Evolutionary conservation across 2,329 filamentous ascomycete species (phyloP).

Genomic region (Apiospora aurea): DNA sequence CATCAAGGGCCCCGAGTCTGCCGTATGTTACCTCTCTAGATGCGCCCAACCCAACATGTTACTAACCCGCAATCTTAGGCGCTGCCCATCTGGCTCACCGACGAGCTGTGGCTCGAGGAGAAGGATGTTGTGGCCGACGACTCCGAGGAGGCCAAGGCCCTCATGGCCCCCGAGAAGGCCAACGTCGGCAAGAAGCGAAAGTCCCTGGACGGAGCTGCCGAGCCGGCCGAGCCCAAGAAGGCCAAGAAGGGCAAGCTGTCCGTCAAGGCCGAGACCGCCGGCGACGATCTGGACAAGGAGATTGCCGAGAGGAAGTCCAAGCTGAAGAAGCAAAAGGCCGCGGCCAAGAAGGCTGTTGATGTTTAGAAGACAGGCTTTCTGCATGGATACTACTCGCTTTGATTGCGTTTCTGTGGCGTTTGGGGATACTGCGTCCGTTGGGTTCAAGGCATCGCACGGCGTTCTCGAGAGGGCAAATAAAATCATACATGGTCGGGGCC

Average conservation of each 20-base stretch:
- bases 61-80: constrained; percentile 48
- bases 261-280: constrained; percentile 36
- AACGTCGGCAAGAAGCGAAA: constrained; percentile 35
- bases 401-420: constrained; percentile 25
- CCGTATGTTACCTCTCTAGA: constrained; percentile 40
- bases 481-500: constrained; percentile 18
- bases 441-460: constrained; percentile 27
- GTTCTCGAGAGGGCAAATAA: constrained; percentile 26
- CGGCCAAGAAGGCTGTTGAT: constrained; percentile 59
- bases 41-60: background rate
- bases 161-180: constrained; percentile 44
- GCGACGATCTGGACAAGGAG: constrained; percentile 63
- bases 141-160: constrained; percentile 55
- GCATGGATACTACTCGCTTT: constrained; percentile 12
- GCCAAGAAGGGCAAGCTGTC: constrained; percentile 48
- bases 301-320: constrained; percentile 65
- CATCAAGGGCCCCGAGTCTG: constrained; percentile 89
- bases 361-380: constrained; percentile 42
- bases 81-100: constrained; percentile 92
- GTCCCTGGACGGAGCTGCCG: constrained; percentile 23
- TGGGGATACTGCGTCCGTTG: constrained; percentile 21
- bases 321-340: constrained; percentile 65
- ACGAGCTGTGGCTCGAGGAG: constrained; percentile 87
- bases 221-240: constrained; percentile 51
- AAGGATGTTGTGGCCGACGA: constrained; percentile 72